A percentile compares a stretch with the other conserved stretches of the same genome.
phyloP scores from a whole-genome alignment of 129 eudicot species.

The Chrysanthemum makinoi region DNA sequence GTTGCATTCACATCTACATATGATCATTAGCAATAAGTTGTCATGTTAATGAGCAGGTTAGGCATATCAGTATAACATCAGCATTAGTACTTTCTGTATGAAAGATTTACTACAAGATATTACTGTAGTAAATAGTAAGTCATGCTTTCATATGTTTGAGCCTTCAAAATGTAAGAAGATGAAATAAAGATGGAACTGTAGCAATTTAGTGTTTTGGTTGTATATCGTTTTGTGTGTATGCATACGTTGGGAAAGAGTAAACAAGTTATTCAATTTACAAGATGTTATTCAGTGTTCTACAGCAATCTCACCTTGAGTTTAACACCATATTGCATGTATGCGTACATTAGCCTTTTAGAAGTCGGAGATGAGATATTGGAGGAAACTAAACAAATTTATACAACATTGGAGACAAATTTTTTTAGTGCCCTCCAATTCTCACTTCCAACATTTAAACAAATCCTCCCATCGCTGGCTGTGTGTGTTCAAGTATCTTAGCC shows the following conservation, averaged over 20 bases:
- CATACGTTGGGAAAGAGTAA: conserved; percentile 6
- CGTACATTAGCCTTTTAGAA: not conserved
- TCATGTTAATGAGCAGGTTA: too few relatives aligned
- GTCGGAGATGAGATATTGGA: conserved; percentile 22
- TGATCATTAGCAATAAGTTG: too few relatives aligned
- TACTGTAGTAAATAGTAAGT: too few relatives aligned
- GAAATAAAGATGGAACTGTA: not conserved
- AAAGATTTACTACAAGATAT: too few relatives aligned
- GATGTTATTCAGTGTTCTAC: not conserved
- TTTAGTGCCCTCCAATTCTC: conserved; percentile 13
- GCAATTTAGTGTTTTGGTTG: not conserved
- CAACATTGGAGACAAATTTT: not conserved
- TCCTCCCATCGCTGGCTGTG: not conserved
- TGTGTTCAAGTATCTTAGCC: not conserved
- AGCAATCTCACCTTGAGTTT: not conserved
- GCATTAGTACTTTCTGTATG: too few relatives aligned
- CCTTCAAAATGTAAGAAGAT: not conserved
- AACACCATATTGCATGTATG: not conserved
- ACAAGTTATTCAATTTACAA: not conserved
- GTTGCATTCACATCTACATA: too few relatives aligned
- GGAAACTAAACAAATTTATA: conserved; percentile 18
- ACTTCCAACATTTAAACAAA: conserved; percentile 3
- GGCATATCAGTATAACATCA: too few relatives aligned
- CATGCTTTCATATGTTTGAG: not conserved
- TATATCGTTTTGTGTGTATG: not conserved